Evolutionary conservation across 2,329 filamentous ascomycete genomes (phyloP).

Genomic region (Fusarium avenaceum): DNA sequence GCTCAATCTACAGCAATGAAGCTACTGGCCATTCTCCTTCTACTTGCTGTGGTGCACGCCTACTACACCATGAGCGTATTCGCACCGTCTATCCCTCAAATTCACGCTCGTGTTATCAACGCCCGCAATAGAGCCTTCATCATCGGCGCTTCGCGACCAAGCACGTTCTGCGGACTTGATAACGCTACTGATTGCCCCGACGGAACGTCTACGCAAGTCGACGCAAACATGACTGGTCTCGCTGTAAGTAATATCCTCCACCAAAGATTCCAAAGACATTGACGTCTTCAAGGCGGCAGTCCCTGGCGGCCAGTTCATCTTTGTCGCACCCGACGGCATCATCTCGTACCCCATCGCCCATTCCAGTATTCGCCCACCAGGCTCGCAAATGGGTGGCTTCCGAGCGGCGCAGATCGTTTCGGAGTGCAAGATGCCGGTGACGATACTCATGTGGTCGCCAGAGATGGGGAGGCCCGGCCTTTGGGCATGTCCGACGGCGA

Average conservation of each 20-base stretch:
- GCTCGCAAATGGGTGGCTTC: conserved; percentile 66
- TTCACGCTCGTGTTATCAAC: conserved; percentile 49
- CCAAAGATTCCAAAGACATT: neutral
- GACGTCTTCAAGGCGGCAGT: conserved; percentile 60
- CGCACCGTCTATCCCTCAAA: conserved; percentile 35
- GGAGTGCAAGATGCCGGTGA: conserved; percentile 41
- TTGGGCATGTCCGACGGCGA: conserved; percentile 48
- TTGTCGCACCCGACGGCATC: conserved; percentile 66
- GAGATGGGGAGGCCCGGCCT: conserved; percentile 40
- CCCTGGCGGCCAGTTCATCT: conserved; percentile 74
- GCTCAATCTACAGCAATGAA: conserved; percentile 32
- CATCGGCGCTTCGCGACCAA: conserved; percentile 47
- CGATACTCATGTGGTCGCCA: conserved; percentile 46
- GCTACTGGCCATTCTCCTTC: conserved; percentile 3
- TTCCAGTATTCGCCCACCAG: conserved; percentile 64
- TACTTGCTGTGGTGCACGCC: conserved; percentile 5
- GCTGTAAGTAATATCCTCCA: conserved; percentile 31
- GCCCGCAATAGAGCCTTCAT: conserved; percentile 48
- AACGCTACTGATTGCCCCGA: conserved; percentile 44
- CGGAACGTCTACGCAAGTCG: conserved; percentile 48
- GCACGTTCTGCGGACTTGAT: conserved; percentile 46
- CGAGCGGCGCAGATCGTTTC: conserved; percentile 47
- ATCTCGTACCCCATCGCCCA: conserved; percentile 70
- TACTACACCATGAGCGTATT: conserved; percentile 50
- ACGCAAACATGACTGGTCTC: conserved; percentile 48